These are phyloP conservation scores for Laetiporus sulphureus DNA, from an alignment of 1,284 basidiomycete species.

Conservation along the genomic window DNA sequence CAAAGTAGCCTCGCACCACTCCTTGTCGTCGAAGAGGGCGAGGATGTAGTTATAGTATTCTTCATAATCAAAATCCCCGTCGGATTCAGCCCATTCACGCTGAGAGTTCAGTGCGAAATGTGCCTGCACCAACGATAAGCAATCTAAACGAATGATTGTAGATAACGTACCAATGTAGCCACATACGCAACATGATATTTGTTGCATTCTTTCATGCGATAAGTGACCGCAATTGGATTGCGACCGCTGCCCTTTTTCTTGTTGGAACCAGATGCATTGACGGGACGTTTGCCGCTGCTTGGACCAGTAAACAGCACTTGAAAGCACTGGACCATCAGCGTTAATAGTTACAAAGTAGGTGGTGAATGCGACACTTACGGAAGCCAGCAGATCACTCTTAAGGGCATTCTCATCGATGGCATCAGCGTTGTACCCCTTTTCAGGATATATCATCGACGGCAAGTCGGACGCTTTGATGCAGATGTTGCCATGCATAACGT, in stretches of 20 bases:
- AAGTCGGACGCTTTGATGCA: neutral
- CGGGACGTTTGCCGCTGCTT: neutral
- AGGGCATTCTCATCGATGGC: neutral
- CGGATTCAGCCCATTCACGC: neutral
- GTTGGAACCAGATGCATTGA: neutral
- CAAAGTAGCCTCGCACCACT: neutral
- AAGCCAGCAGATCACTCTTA: neutral
- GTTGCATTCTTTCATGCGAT: neutral
- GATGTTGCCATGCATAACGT: neutral
- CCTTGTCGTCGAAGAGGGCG: neutral
- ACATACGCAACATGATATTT: neutral
- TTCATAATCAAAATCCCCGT: neutral
- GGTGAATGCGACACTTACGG: neutral
- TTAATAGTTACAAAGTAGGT: neutral
- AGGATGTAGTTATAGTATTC: neutral
- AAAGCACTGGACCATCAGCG: neutral
- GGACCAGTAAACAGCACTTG: neutral
- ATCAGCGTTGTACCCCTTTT: neutral
- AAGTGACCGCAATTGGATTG: neutral
- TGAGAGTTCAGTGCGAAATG: neutral
- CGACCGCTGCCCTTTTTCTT: neutral
- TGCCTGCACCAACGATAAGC: neutral
- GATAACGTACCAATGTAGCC: neutral
- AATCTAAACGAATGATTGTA: neutral
- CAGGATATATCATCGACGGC: neutral